Evolutionary conservation across 495 filamentous ascomycete species (phyloP).

Genomic region (Aspergillus nidulans): DNA sequence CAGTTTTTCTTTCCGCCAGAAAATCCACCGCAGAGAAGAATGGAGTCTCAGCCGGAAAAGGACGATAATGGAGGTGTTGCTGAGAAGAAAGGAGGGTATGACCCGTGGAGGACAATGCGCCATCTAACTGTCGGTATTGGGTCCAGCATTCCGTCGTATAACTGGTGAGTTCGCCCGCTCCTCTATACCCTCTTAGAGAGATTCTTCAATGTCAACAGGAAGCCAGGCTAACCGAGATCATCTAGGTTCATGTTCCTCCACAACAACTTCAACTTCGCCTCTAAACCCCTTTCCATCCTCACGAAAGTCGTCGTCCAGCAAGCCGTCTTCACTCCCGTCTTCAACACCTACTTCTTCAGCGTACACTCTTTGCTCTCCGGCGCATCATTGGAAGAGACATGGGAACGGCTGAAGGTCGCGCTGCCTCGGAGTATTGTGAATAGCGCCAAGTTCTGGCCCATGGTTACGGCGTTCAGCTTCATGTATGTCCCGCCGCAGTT

Average conservation of each 20-base stretch:
- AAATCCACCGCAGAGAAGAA: neutral
- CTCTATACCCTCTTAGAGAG: no score
- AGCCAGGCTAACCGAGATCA: neutral
- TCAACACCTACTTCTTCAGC: constrained; percentile 90
- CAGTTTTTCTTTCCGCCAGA: constrained; percentile 54
- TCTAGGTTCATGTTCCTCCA: constrained; percentile 77
- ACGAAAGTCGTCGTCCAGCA: constrained; percentile 83
- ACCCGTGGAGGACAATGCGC: constrained; percentile 63
- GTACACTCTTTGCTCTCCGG: constrained; percentile 65
- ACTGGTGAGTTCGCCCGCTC: constrained; percentile 52
- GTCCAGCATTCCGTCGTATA: constrained; percentile 71
- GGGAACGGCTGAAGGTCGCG: constrained; percentile 66
- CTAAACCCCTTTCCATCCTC: constrained; percentile 61
- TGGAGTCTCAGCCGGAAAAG: constrained; percentile 8
- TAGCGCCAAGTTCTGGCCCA: constrained; percentile 84
- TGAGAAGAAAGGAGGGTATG: constrained; percentile 50
- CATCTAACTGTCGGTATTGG: constrained; percentile 69
- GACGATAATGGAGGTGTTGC: constrained; percentile 6
- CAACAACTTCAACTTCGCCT: constrained; percentile 73
- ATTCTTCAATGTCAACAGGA: no score
- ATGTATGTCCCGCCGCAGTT: constrained; percentile 75
- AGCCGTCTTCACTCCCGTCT: constrained; percentile 74
- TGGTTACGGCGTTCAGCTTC: constrained; percentile 83
- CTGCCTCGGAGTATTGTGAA: constrained; percentile 74
- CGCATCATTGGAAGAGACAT: constrained; percentile 55